Evolutionary conservation across 768 basidiomycete species (phyloP), one percentile per base, ranked within the genome.

Genomic region (Mycena leptocephala): DNA sequence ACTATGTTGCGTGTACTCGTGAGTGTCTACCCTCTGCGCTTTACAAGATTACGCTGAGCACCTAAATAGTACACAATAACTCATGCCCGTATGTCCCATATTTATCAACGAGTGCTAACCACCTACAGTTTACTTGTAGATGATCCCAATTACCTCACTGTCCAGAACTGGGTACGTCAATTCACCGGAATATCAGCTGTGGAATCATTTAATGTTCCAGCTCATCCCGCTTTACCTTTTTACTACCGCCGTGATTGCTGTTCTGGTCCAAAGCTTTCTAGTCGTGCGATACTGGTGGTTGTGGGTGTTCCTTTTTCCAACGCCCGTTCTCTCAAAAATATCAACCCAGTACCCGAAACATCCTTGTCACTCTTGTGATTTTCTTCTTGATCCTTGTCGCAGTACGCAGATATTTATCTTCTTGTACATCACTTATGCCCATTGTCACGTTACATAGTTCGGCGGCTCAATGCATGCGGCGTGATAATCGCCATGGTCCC

Each of bases 1-100:
- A 70, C 68, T 70, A 58, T 70, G 68, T 56, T 70, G 68, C 56
- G 68, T 70, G 37, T 70, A 70, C 66, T 68, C 55, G 66, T 68
- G 39, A 53, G 66, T 22, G 66, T 24, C 55, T 33, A 68, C 66
- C 32, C 28, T 68, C 53, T 68, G 35, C 41, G 35, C 33, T 39
- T 68, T 68, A 55, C 28, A 24, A 35, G 37, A 55, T 43, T 41
- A 43, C 18, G 39, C 56, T 70, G 41, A 70, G 30, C 39, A 30
- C 39, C 55, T 58, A 13, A 51, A 58, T 33, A 70, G 68, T 70
- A 69, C 56, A 59, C 68, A 59, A 46, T 70, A 70, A 70, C 37
- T 43, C 68, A 70, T 46, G 68, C 55, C 46, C 22, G 68, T 70
- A 58, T 43, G 68, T 70, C 53, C 41, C 41, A 41, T 35, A 67